Evolutionary conservation across 2,329 filamentous ascomycete genomes (phyloP).

Genomic region (Diaporthe vaccinii): DNA sequence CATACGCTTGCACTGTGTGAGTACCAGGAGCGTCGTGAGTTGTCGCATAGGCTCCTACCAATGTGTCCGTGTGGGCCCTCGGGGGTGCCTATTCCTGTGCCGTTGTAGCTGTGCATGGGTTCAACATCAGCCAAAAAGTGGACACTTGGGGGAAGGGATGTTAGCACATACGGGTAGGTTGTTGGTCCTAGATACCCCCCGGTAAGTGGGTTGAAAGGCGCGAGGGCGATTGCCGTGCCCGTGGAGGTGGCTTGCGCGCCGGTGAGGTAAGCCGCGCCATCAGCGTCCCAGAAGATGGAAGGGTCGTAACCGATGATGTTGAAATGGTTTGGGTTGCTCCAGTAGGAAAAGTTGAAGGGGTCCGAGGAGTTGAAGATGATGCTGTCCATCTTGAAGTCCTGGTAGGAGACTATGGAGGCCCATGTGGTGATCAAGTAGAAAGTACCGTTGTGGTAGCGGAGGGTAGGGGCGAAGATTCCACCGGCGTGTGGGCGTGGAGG

Average conservation of each 20-base stretch:
- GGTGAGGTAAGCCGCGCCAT: slow-evolving; percentile 52
- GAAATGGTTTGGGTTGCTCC: slow-evolving; percentile 52
- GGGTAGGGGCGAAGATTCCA: slow-evolving; percentile 50
- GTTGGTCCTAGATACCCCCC: slow-evolving; percentile 32
- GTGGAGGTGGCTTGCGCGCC: slow-evolving; percentile 42
- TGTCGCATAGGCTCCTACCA: slow-evolving; percentile 10
- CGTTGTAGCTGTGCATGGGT: slow-evolving; percentile 49
- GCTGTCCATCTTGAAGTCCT: slow-evolving; percentile 22
- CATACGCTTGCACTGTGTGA: background rate
- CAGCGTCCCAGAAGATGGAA: slow-evolving; percentile 60
- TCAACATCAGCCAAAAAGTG: slow-evolving; percentile 38
- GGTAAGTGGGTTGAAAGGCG: slow-evolving; percentile 43
- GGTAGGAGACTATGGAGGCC: background rate
- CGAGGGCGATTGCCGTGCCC: slow-evolving; percentile 40
- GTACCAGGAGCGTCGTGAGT: background rate
- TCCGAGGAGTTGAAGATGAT: slow-evolving; percentile 41
- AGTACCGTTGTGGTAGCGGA: slow-evolving; percentile 48
- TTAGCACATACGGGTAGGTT: background rate
- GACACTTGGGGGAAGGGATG: background rate
- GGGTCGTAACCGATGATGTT: slow-evolving; percentile 59
- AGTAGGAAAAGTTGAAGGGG: slow-evolving; percentile 44
- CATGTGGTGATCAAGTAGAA: slow-evolving; percentile 50
- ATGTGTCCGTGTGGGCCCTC: slow-evolving; percentile 55
- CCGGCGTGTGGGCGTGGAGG: slow-evolving; percentile 47
- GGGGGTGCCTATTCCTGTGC: slow-evolving; percentile 40